Base-by-base conservation (phyloP, 78 protist genomes). In the Mastigamoeba balamuthi region DNA sequence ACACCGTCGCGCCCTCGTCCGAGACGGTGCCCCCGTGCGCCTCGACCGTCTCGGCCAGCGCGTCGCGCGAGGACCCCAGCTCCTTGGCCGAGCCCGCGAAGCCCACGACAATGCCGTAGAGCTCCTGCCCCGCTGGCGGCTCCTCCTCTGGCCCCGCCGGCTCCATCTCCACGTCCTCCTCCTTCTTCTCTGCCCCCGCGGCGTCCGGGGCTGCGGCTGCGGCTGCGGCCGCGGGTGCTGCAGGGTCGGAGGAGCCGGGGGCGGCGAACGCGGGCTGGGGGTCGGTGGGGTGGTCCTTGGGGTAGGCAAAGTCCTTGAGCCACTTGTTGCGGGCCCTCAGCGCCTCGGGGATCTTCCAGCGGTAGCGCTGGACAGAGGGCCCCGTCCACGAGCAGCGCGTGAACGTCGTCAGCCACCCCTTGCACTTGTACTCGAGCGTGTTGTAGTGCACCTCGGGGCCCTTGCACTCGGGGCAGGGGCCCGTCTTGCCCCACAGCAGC, bases 401-500 rank as follows among this genome's bases (percentile, higher is more conserved):
- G 42, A 68, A 82, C 9, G 27, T 64, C 10, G 76, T 28, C 4
- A 48, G 37, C 66, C 70, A 82, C 36, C 86, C 86, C 40, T 82
- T 44, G 72, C 86, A 82, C 25, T 64, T 36, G 39, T 75, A 82
- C 29, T 74, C 43, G 9, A 48, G n/a, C 35, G 73, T 52, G 36
- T 82, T 82, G 74, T 58, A 82, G 7, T 37, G 9, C 0, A 82
- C 65, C 17, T 69, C 40, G 7, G 43, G 65, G 7, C n/a, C 33
- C 67, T 82, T 82, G 30, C 86, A 82, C 2, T 74, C 71, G 33
- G 86, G 86, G 33, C 86, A 82, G 30, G 40, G 48, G 29, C 81
- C 86, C 17, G 81, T 27, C 17, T 80, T n/a, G 9, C 86, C 86
- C 8, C 44, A 40, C 39, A 82, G 38, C 69, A 82, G 25, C 81